Evolutionary conservation across 331 rosid species (phyloP).

Genomic region (Pyracantha coccinea): DNA sequence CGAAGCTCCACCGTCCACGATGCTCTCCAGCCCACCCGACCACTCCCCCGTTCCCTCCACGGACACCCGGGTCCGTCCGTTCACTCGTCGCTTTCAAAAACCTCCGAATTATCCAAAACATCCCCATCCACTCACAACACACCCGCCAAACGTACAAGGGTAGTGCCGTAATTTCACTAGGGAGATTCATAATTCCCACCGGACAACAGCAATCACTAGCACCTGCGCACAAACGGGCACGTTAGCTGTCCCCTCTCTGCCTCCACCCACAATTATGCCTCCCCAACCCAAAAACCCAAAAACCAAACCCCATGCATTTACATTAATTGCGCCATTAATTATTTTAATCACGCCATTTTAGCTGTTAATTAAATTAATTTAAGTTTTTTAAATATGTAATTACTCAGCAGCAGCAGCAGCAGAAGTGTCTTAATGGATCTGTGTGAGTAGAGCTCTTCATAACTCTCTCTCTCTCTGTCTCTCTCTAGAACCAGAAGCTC

Average conservation of each 20-base stretch:
- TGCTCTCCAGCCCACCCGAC: background rate
- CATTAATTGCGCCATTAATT: background rate
- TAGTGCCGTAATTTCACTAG: slow-evolving; percentile 9
- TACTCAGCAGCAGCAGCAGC: slow-evolving; percentile 8
- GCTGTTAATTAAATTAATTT: background rate
- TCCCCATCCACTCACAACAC: background rate
- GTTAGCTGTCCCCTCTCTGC: slow-evolving; percentile 49
- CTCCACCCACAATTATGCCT: background rate
- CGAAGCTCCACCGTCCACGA: background rate
- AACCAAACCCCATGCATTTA: slow-evolving; percentile 11
- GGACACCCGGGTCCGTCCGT: background rate
- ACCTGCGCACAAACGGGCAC: slow-evolving; percentile 54
- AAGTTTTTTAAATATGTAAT: background rate
- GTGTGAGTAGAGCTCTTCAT: slow-evolving; percentile 25
- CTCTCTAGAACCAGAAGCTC: background rate
- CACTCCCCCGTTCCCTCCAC: background rate
- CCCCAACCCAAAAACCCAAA: slow-evolving; percentile 11
- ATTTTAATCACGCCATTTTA: background rate
- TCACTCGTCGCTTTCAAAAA: slow-evolving; percentile 3
- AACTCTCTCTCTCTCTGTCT: background rate
- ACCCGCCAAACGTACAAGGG: background rate
- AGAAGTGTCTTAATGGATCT: slow-evolving; percentile 45
- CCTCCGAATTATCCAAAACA: background rate
- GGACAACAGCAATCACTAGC: slow-evolving; percentile 36
- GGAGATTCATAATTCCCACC: slow-evolving; percentile 14